Evolutionary conservation across 2,329 filamentous ascomycete genomes (phyloP).

Genomic region (Neonectria coccinea): DNA sequence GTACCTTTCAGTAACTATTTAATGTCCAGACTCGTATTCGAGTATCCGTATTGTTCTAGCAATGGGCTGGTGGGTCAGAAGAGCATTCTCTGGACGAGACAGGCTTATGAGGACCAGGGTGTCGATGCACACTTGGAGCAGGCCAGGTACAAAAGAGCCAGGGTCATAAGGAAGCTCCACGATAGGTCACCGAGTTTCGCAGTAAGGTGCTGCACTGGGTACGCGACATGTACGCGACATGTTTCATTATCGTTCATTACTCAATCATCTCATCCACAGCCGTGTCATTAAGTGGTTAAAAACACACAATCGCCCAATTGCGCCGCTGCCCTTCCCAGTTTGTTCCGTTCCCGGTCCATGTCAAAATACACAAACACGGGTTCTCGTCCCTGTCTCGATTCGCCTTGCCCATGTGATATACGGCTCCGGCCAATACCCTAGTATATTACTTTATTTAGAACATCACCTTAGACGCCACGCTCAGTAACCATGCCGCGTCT

Average conservation of each 20-base stretch:
- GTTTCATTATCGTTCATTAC: background rate
- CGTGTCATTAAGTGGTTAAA: slow-evolving; percentile 7
- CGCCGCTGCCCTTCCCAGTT: slow-evolving; percentile 9
- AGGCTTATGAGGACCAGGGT: background rate
- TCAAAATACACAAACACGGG: slow-evolving; percentile 2
- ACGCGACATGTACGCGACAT: background rate
- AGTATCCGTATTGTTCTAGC: background rate
- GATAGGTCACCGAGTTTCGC: background rate
- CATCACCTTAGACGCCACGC: slow-evolving; percentile 72
- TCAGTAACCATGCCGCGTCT: slow-evolving; percentile 76
- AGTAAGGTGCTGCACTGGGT: background rate
- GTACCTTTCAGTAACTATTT: background rate
- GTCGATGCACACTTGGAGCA: background rate
- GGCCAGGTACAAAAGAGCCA: background rate
- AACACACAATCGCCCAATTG: slow-evolving; percentile 29
- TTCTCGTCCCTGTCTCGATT: slow-evolving; percentile 10
- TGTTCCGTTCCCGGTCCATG: slow-evolving; percentile 4
- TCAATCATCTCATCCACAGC: slow-evolving; percentile 4
- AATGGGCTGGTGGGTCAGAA: background rate
- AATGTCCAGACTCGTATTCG: background rate
- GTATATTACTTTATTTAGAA: slow-evolving; percentile 52
- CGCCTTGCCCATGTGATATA: slow-evolving; percentile 18
- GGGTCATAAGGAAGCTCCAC: slow-evolving; percentile 9
- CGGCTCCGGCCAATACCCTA: slow-evolving; percentile 10
- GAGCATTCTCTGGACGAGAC: too few species aligned